Conservation (phyloP, 495 filamentous ascomycete species). For the Tetracladium setigerum region DNA sequence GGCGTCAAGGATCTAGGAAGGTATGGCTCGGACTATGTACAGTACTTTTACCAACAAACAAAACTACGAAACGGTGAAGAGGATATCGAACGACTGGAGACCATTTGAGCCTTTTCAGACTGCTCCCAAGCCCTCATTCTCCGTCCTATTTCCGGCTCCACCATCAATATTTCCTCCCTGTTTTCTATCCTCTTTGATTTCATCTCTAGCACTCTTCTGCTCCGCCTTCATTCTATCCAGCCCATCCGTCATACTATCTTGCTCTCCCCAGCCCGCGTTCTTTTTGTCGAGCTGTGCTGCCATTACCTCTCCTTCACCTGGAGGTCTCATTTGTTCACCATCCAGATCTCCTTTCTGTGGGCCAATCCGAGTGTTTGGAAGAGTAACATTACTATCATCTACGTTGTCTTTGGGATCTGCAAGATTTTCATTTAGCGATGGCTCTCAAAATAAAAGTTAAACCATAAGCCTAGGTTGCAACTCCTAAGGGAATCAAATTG, state of each 20-base stretch:
- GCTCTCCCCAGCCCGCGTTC: conserved; percentile 21
- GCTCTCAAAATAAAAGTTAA: no score
- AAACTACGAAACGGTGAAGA: background rate
- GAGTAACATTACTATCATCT: conserved; percentile 17
- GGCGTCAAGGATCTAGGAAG: conserved; percentile 10
- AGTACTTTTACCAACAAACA: conserved; percentile 9
- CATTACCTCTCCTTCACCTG: conserved; percentile 21
- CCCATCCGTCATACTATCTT: conserved; percentile 15
- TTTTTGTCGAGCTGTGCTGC: conserved; percentile 20
- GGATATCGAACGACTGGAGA: background rate
- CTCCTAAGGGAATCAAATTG: background rate
- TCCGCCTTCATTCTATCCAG: conserved; percentile 21
- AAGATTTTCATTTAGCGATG: no score
- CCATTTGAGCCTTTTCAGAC: conserved; percentile 6
- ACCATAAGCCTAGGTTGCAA: no score
- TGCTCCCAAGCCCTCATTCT: conserved; percentile 13
- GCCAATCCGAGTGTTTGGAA: conserved; percentile 13
- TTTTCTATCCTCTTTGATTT: conserved; percentile 8
- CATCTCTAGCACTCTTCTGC: conserved; percentile 16
- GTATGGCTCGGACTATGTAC: conserved; percentile 2
- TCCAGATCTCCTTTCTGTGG: conserved; percentile 20
- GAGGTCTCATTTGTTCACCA: conserved; percentile 16
- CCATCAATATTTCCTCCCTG: conserved; percentile 14
- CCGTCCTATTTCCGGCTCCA: conserved; percentile 10
- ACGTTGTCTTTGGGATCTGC: conserved; percentile 11